A percentile compares a stretch with the other conserved stretches of the same genome.
phyloP scores from a whole-genome alignment of 257 asterid species.

The Cynanchum wilfordii region DNA sequence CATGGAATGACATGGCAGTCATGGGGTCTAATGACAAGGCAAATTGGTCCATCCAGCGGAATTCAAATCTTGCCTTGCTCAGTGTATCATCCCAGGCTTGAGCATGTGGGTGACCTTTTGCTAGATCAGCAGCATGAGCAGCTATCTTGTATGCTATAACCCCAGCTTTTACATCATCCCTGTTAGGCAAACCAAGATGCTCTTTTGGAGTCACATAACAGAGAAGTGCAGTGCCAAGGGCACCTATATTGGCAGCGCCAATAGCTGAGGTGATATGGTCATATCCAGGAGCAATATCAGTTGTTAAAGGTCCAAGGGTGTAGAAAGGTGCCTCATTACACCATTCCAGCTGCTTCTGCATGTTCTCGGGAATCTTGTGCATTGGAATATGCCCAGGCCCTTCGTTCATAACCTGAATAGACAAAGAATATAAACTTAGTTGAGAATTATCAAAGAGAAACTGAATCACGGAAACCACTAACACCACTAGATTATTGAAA shows the following conservation, averaged over 20 bases:
- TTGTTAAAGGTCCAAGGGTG: conserved; percentile 87
- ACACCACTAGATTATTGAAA: neutral
- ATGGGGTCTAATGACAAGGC: conserved; percentile 88
- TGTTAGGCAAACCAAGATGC: conserved; percentile 82
- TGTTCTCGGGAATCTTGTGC: conserved; percentile 93
- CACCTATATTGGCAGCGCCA: conserved; percentile 94
- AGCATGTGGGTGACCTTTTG: conserved; percentile 81
- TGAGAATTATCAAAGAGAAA: neutral
- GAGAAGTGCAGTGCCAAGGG: conserved; percentile 90
- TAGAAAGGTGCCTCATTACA: conserved; percentile 93
- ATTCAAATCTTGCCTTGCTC: conserved; percentile 96
- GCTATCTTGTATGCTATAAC: conserved; percentile 88
- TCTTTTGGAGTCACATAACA: conserved; percentile 95
- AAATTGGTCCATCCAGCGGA: conserved; percentile 95
- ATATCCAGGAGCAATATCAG: conserved; percentile 93
- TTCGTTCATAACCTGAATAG: conserved; percentile 82
- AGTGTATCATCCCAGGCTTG: conserved; percentile 93
- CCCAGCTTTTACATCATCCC: conserved; percentile 82
- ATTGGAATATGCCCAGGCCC: conserved; percentile 93
- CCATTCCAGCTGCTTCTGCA: conserved; percentile 97
- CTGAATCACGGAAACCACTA: neutral
- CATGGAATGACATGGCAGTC: conserved; percentile 93
- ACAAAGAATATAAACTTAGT: neutral
- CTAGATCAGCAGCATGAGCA: conserved; percentile 91
- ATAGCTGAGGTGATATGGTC: conserved; percentile 95